Base-by-base conservation (phyloP, 2,329 filamentous ascomycete species). In the Chaetomiaceae sp. region DNA sequence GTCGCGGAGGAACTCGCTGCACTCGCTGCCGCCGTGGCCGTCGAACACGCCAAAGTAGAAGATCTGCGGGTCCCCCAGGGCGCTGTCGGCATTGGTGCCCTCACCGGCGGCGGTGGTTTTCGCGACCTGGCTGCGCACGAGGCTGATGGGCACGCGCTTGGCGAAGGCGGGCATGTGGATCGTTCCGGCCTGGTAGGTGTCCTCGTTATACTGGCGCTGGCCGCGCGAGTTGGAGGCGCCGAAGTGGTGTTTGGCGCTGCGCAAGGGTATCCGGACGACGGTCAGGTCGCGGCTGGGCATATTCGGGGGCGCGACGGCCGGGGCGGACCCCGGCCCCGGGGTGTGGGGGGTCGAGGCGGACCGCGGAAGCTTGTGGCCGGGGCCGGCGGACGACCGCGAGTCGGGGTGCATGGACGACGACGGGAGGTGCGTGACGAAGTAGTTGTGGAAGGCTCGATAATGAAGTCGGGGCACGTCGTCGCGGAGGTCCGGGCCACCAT, bases 21-120 rank as follows among this genome's bases (percentile, higher is more conserved):
- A 97, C 63, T 95, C 86, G 17, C 73, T 78, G 17, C 93, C 93
- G 9, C 93, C 93, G 68, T 98, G 93, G 3, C 93, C 93, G 65
- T 98, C 93, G 60, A 97, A 98, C 1, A 97, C 83, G 1, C 80
- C 90, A 73, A 96, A 98, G 66, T 97, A 98, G 66, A 98, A 98
- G 27, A 97, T 84, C 63, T 97, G 91, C 1, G 91, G 91, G 61
- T 97, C 91, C 2, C 91, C 91, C 52, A 80, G 86, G 2, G 86
- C 80, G 54, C 83, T 86, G 48, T 87, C 86, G 6, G 88, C 87
- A 9, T 74, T 79, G 19, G 78, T 87, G 40, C 77, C 81, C 65
- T 81, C 81, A 51, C 72, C 77, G 19, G 68, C 65, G 33, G 67
- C 77, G 19, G 68, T 64, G 33, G 67, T 72, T 54, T 72, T 74